phyloP scores from a whole-genome alignment of 148 eudicot genomes.

The Simmondsia chinensis region DNA sequence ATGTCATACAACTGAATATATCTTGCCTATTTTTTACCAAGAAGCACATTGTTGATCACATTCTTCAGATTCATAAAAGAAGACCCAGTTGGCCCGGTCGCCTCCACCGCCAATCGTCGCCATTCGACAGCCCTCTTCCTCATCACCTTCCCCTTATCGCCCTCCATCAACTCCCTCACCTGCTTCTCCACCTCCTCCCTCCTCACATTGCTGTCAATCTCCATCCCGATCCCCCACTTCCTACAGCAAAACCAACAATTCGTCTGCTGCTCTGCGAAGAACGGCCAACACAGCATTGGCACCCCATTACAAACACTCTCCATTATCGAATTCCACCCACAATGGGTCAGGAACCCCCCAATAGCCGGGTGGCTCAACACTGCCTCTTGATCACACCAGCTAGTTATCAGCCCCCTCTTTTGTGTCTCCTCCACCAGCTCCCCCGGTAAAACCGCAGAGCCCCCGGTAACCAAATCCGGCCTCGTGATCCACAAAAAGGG shows the following conservation, averaged over 20 bases:
- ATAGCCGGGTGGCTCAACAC: slow-evolving; percentile 19
- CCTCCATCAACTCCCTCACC: slow-evolving; percentile 19
- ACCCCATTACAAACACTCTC: slow-evolving; percentile 17
- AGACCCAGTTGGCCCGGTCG: slow-evolving; percentile 8
- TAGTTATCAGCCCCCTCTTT: slow-evolving; percentile 1
- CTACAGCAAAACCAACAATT: slow-evolving; percentile 24
- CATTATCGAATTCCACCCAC: slow-evolving; percentile 23
- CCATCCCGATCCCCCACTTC: slow-evolving; percentile 23
- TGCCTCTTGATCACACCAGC: slow-evolving; percentile 27
- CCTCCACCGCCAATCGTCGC: slow-evolving; percentile 14
- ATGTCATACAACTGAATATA: too few species aligned
- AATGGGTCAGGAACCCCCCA: slow-evolving; percentile 24
- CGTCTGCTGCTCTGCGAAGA: slow-evolving; percentile 28
- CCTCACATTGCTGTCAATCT: slow-evolving; percentile 20
- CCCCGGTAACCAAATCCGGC: slow-evolving; percentile 14
- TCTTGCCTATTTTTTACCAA: too few species aligned
- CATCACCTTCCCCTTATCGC: slow-evolving; percentile 23
- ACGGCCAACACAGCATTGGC: slow-evolving; percentile 29
- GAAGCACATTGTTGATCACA: slow-evolving; percentile 4
- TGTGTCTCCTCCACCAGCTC: slow-evolving; percentile 14
- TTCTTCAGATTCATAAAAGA: slow-evolving; percentile 14
- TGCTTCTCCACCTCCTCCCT: slow-evolving; percentile 15
- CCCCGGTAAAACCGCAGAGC: slow-evolving; percentile 9
- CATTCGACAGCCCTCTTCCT: slow-evolving; percentile 10
- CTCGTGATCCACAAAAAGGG: slow-evolving; percentile 28